phyloP scores from a whole-genome alignment of 352 stramenopile genomes.

The Phytophthora meadii region DNA sequence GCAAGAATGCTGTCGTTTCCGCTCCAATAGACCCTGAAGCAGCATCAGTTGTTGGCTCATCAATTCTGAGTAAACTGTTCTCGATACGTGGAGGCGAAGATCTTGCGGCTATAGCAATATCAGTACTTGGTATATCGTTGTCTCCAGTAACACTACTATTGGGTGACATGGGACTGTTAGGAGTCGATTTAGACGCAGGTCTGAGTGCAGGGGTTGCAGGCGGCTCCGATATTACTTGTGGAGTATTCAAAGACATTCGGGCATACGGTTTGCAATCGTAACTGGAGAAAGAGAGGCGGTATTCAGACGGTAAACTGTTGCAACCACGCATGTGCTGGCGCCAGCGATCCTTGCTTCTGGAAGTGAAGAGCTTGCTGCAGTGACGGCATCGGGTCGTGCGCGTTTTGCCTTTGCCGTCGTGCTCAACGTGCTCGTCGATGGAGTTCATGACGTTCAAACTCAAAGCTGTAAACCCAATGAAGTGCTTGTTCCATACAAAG shows the following conservation, averaged over 20 bases:
- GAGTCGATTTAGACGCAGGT: neutral
- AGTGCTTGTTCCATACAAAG: neutral
- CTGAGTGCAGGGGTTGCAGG: neutral
- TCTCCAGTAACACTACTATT: neutral
- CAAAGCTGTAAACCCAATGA: too few species aligned
- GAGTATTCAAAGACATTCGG: conserved; percentile 2
- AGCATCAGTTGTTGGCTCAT: neutral
- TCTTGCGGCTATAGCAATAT: neutral
- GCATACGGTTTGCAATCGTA: conserved; percentile 16
- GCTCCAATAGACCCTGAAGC: neutral
- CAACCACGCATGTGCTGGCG: conserved; percentile 27
- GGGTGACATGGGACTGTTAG: neutral
- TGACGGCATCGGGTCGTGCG: conserved; percentile 26
- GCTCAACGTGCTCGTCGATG: conserved; percentile 28
- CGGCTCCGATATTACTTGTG: conserved; percentile 1
- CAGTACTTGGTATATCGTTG: conserved; percentile 5
- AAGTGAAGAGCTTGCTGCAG: conserved; percentile 27
- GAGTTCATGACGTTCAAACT: neutral
- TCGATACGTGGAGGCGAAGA: neutral
- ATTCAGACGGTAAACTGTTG: conserved; percentile 15
- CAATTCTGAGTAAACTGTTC: conserved; percentile 15
- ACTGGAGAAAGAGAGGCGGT: conserved; percentile 9
- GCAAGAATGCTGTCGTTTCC: conserved; percentile 5
- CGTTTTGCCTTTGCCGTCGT: conserved; percentile 5
- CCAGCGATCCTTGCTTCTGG: conserved; percentile 28